Conservation (phyloP, 768 basidiomycete genomes). For the Boletus tylopilopsis region DNA sequence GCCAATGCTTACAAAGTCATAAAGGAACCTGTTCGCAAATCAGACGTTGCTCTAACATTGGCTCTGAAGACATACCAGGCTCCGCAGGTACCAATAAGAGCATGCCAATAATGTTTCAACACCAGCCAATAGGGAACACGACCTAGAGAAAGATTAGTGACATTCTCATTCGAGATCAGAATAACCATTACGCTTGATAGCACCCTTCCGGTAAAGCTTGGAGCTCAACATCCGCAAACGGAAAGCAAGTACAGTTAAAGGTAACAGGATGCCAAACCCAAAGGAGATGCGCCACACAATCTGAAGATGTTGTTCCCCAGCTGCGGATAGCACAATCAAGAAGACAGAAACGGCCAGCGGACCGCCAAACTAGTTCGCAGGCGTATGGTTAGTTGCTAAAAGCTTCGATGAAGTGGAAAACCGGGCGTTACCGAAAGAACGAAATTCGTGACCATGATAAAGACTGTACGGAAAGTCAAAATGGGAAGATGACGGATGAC, state of each 20-base stretch:
- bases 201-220: conserved; percentile 56
- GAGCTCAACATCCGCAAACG: conserved; percentile 71
- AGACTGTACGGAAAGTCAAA: conserved; percentile 37
- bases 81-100: conserved; percentile 68
- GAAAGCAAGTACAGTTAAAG: conserved; percentile 67
- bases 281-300: conserved; percentile 70
- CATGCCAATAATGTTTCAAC: conserved; percentile 60
- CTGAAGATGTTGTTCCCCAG: conserved; percentile 55
- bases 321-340: conserved; percentile 64
- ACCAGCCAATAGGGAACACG: conserved; percentile 60
- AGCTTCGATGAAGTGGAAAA: not conserved
- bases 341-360: conserved; percentile 65
- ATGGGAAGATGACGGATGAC: not conserved
- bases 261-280: conserved; percentile 58
- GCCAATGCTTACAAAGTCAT: conserved; percentile 50
- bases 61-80: conserved; percentile 47
- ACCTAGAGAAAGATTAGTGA: conserved; percentile 31
- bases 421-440: conserved; percentile 49
- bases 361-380: conserved; percentile 50
- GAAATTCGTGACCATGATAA: conserved; percentile 76
- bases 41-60: not conserved
- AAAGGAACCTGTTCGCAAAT: conserved; percentile 50
- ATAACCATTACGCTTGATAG: conserved; percentile 53
- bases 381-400: not conserved
- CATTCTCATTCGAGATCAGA: not conserved